A percentile compares a stretch with the other conserved stretches of the same genome.
These are phyloP conservation scores for Naegleria fowleri DNA, from an alignment of 208 protist genomes.

Conservation along the genomic window DNA sequence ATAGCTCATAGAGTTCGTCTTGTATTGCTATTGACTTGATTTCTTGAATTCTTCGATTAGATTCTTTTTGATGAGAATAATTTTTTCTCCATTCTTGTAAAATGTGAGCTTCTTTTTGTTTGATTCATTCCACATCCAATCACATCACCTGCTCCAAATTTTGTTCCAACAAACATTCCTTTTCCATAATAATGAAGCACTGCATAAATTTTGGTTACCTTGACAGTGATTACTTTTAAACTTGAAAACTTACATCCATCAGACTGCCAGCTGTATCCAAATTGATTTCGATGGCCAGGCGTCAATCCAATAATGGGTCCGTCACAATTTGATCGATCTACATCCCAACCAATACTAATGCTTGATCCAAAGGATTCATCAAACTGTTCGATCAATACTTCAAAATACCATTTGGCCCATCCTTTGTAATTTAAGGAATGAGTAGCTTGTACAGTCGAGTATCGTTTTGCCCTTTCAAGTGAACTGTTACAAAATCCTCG, in stretches of 20 bases:
- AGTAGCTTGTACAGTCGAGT: background rate
- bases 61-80: conserved; percentile 16
- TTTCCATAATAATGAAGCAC: background rate
- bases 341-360: conserved; percentile 16
- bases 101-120: conserved; percentile 5
- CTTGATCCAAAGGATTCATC: background rate
- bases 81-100: conserved; percentile 21
- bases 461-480: background rate
- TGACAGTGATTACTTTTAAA: too few species aligned
- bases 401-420: conserved; percentile 21
- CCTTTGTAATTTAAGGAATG: background rate
- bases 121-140: background rate
- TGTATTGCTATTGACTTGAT: background rate
- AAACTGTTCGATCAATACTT: background rate
- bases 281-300: background rate
- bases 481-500: background rate
- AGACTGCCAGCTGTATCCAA: conserved; percentile 20
- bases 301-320: background rate
- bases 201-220: background rate
- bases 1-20: background rate
- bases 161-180: background rate
- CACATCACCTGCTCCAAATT: background rate
- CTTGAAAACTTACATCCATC: background rate
- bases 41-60: background rate
- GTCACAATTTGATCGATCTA: background rate